These are phyloP conservation scores for Rhazya stricta DNA, from an alignment of 257 asterid genomes.

Conservation along the genomic window DNA sequence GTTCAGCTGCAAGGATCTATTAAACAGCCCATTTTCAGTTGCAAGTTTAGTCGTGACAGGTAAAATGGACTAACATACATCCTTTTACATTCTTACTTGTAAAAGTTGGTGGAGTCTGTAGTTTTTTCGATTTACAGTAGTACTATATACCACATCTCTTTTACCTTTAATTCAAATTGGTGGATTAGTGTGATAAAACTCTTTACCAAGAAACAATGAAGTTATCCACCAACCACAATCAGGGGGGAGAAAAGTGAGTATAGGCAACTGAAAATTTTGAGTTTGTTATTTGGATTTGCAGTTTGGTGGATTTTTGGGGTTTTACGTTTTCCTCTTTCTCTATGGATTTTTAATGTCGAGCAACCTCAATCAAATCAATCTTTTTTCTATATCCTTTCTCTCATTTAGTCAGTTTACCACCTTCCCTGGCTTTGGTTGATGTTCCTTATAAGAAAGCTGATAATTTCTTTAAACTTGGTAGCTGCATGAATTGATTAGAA, in stretches of 20 bases:
- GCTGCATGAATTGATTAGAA: too few species aligned
- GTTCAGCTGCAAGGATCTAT: conserved; percentile 88
- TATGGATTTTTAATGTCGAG: background rate
- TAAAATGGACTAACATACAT: conserved; percentile 18
- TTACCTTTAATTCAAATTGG: background rate
- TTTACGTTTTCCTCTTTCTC: background rate
- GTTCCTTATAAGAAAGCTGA: background rate
- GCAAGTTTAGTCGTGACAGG: conserved; percentile 95
- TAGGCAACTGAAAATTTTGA: background rate
- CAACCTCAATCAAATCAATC: background rate
- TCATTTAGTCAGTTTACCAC: background rate
- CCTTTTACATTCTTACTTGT: background rate
- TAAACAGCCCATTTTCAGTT: conserved; percentile 91
- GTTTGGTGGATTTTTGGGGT: background rate
- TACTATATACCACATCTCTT: background rate
- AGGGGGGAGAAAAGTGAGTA: background rate
- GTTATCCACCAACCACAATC: background rate
- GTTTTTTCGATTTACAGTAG: background rate
- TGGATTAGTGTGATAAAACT: background rate
- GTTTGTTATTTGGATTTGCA: background rate
- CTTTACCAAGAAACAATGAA: background rate
- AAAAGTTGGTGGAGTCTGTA: background rate
- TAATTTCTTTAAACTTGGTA: background rate
- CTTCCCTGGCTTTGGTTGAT: background rate
- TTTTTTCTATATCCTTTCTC: background rate